A percentile compares a stretch with the other conserved stretches of the same genome.
Evolutionary conservation across 2,329 filamentous ascomycete species (phyloP).

Genomic region (Dothideomycetes sp.): DNA sequence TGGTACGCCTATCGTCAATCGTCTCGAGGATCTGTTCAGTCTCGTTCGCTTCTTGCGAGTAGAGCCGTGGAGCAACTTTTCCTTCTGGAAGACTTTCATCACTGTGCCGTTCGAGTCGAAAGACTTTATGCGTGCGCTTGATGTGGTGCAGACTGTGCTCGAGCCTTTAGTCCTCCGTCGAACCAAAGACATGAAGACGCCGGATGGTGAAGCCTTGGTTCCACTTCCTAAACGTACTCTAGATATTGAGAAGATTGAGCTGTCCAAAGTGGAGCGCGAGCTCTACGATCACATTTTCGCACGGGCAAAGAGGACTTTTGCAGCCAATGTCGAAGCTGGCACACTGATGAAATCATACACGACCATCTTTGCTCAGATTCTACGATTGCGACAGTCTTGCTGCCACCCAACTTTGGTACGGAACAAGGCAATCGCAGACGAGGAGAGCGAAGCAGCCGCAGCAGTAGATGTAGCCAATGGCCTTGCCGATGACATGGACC

Average conservation of each 20-base stretch:
- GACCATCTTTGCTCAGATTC: constrained; percentile 92
- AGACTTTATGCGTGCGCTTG: constrained; percentile 83
- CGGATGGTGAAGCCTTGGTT: constrained; percentile 71
- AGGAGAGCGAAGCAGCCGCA: constrained; percentile 74
- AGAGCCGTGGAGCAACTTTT: constrained; percentile 97
- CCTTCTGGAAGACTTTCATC: constrained; percentile 98
- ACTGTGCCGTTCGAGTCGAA: constrained; percentile 95
- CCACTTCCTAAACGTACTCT: constrained; percentile 71
- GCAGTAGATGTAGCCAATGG: constrained; percentile 71
- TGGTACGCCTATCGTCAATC: constrained; percentile 93
- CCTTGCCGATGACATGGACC: constrained; percentile 90
- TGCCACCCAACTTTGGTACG: constrained; percentile 87
- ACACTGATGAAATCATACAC: constrained; percentile 93
- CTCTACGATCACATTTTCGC: constrained; percentile 88
- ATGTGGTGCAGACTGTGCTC: constrained; percentile 93
- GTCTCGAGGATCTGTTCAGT: constrained; percentile 88
- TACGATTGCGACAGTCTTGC: constrained; percentile 85
- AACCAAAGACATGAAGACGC: constrained; percentile 97
- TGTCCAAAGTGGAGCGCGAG: constrained; percentile 75
- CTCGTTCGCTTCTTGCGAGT: constrained; percentile 86
- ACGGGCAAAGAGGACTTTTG: constrained; percentile 74
- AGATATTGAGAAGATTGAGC: constrained; percentile 77
- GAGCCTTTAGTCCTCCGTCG: constrained; percentile 91
- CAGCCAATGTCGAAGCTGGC: constrained; percentile 78
- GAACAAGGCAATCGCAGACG: constrained; percentile 73